Evolutionary conservation across 2,329 filamentous ascomycete species (phyloP), one percentile per base, ranked within the genome.

Genomic region (Penicillium nordicum): DNA sequence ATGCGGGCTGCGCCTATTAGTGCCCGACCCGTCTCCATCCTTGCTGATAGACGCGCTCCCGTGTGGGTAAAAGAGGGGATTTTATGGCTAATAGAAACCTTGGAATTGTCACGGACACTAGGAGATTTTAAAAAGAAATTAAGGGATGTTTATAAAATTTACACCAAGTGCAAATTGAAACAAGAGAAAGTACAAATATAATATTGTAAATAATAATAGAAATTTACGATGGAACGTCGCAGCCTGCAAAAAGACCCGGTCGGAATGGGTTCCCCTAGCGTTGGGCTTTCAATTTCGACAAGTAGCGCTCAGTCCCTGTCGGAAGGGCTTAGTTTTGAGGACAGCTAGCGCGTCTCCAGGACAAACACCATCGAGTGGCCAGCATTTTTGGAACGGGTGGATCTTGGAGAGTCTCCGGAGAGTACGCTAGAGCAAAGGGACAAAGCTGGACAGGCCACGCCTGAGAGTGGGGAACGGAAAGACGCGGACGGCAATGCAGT

Each of bases 401-500:
- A 30, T 37, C 56, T 45, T 50, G 10, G n/a, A 32, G 46, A 45
- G 34, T 38, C 30, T 54, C n/a, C 29, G 52, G 45, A 54, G 49
- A 36, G 37, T 12, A 50, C 37, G 48, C 46, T 49, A 49, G 12
- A 37, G 6, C 46, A 43, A n/a, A 36, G 16, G 41, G 40, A 53
- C 34, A 42, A 50, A 62, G 57, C 58, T 61, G 58, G 61, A 57
- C 55, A 56, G 55, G 58, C 56, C 60, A 58, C 54, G 53, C 50
- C 57, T 59, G 57, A 58, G 48, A 59, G 66, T 67, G 67, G 66
- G 60, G 67, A 67, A 63, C 68, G 68, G 68, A 70, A 69, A 68
- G 65, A 68, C 59, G 66, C 68, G 68, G 67, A 69, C 68, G 67
- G 67, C 63, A 70, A 68, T 68, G 68, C 68, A 69, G 55, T 68